Percentiles rank a stretch among this genome's conserved stretches.
These are phyloP conservation scores for Russula sp. DNA, from an alignment of 768 basidiomycete species.

Conservation along the genomic window DNA sequence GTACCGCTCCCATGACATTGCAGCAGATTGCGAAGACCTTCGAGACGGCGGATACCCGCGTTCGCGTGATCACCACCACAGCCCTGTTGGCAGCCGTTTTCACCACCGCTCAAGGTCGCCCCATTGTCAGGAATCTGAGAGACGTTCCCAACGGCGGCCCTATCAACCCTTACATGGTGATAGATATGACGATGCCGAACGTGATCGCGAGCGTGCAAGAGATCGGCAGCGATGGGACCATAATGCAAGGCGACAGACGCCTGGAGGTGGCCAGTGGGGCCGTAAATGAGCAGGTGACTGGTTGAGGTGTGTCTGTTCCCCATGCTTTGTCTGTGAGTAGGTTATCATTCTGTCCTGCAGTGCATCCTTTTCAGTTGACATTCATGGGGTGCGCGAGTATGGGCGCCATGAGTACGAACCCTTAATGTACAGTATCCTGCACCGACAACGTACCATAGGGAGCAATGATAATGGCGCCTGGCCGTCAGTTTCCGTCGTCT, in stretches of 20 bases:
- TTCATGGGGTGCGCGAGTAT: neutral
- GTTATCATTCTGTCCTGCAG: neutral
- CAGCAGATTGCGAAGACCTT: constrained; percentile 1
- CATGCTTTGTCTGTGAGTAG: neutral
- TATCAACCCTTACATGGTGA: constrained; percentile 10
- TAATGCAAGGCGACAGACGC: constrained; percentile 21
- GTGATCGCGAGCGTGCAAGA: constrained; percentile 37
- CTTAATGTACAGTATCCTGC: neutral
- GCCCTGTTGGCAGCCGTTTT: constrained; percentile 18
- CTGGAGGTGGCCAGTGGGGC: neutral
- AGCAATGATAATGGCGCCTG: neutral
- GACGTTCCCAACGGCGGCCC: neutral
- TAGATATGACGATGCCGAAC: constrained; percentile 32
- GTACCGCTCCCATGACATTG: constrained; percentile 1
- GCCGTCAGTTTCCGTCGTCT: neutral
- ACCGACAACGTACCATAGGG: neutral
- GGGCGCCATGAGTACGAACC: neutral
- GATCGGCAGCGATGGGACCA: constrained; percentile 49
- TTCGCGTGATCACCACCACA: constrained; percentile 22
- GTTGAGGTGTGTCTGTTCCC: neutral
- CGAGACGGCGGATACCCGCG: constrained; percentile 2
- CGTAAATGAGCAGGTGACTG: neutral
- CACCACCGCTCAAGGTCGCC: constrained; percentile 16
- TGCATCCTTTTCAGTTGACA: neutral
- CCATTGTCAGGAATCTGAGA: constrained; percentile 26